These are phyloP conservation scores for Boletus coccyginus DNA, from an alignment of 768 basidiomycete genomes.

Conservation along the genomic window DNA sequence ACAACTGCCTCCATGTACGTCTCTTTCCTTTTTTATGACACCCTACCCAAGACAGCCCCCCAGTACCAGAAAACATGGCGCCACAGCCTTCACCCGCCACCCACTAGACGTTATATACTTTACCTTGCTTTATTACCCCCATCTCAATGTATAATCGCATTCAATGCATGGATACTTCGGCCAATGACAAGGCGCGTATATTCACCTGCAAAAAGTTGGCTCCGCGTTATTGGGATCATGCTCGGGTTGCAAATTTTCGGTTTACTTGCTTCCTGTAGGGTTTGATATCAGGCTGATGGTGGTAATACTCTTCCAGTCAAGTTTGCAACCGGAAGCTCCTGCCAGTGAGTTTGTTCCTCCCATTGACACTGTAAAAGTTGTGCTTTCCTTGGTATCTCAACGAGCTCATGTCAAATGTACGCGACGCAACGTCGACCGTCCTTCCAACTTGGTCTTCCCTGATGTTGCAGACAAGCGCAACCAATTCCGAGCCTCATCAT, in stretches of 20 bases:
- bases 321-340: constrained; percentile 3
- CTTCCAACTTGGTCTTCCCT: constrained; percentile 12
- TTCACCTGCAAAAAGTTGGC: not conserved
- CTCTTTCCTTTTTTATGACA: not conserved
- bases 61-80: constrained; percentile 57
- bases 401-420: constrained; percentile 15
- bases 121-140: constrained; percentile 33
- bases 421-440: constrained; percentile 13
- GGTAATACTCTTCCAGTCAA: constrained; percentile 1
- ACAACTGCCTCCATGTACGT: constrained; percentile 75
- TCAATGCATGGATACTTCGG: constrained; percentile 31
- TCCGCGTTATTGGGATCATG: not conserved
- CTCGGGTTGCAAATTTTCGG: not conserved
- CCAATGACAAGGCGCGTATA: constrained; percentile 27
- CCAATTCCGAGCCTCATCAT: not conserved
- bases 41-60: constrained; percentile 5
- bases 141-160: constrained; percentile 37
- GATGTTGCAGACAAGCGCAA: constrained; percentile 8
- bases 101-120: constrained; percentile 47
- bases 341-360: constrained; percentile 1
- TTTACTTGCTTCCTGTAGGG: not conserved
- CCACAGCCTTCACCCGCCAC: constrained; percentile 45
- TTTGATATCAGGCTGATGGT: constrained; percentile 13
- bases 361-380: not conserved
- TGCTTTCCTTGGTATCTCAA: not conserved